Base-by-base conservation (phyloP, 371 early-diverging fungal species). In the Mucor sp. region DNA sequence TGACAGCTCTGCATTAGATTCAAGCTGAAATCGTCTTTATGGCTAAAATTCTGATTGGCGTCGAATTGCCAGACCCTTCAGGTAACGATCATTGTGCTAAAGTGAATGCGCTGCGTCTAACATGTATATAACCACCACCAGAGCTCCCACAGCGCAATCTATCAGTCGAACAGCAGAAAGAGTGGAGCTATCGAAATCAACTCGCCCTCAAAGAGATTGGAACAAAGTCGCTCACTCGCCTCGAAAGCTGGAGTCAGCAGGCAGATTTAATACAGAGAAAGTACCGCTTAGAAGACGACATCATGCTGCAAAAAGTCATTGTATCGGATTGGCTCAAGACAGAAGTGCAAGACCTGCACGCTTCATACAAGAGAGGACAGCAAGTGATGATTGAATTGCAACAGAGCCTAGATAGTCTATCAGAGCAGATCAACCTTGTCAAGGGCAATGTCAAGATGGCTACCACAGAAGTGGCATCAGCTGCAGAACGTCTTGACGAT, bases 261-360 rank as follows among this genome's bases (percentile, higher is more conserved):
- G 62, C 44, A 7, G 66, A 68, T 17, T 30, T 65, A n/a, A 68
- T 66, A 35, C 65, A 72, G 56, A 21, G 62, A 0, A 65, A 62
- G 30, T 72, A 48, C 33, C 68, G 66, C 21, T 23, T 58, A 43
- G 69, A 68, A 28, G 56, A 65, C 9, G 72, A 72, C 27, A 50
- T 62, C 0, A 55, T 62, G 63, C 28, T 58, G 1, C 61, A 63
- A 56, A 65, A 59, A 17, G 56, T 62, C 5, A 33, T 74, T 33
- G 62, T 76, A 14, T 59, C 67, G 0, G 67, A 69, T 17, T 82
- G 77, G 76, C 66, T 77, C 17, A 69, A 75, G 14, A 39, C 62
- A 3, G 82, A 82, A 25, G 68, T 74, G 0, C 39, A 72, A 15
- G 73, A 75, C 27, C 39, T 82, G 1, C 48, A 62, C n/a, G n/a